These are phyloP conservation scores for Colletotrichum lupini DNA, from an alignment of 2,329 filamentous ascomycete genomes.

Conservation along the genomic window DNA sequence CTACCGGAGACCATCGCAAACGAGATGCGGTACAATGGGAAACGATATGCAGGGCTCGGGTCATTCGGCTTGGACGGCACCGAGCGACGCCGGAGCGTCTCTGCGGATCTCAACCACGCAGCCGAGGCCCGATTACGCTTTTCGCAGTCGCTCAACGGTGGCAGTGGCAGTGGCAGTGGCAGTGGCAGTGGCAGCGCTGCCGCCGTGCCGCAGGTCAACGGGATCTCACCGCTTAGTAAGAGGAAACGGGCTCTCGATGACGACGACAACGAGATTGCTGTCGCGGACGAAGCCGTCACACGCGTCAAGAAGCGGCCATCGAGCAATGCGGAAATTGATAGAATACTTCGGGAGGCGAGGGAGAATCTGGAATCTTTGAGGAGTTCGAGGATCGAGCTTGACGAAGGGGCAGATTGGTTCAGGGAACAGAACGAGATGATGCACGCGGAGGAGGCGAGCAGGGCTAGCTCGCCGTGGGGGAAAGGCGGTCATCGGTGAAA, in stretches of 20 bases:
- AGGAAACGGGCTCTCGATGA: slow-evolving; percentile 39
- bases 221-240: slow-evolving; percentile 37
- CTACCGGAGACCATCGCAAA: slow-evolving; percentile 62
- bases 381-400: slow-evolving; percentile 55
- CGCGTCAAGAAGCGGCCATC: slow-evolving; percentile 41
- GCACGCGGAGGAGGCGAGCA: slow-evolving; percentile 50
- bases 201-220: slow-evolving; percentile 27
- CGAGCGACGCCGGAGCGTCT: slow-evolving; percentile 35
- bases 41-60: slow-evolving; percentile 51
- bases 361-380: slow-evolving; percentile 51
- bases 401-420: slow-evolving; percentile 60
- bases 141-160: slow-evolving; percentile 32
- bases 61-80: slow-evolving; percentile 46
- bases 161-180: slow-evolving; percentile 6
- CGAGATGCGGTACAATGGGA: slow-evolving; percentile 55
- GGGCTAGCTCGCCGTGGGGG: slow-evolving; percentile 49
- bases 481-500: slow-evolving; percentile 34
- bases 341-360: slow-evolving; percentile 54
- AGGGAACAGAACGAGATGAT: slow-evolving; percentile 56
- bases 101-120: slow-evolving; percentile 48
- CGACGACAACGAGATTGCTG: slow-evolving; percentile 29
- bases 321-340: slow-evolving; percentile 46
- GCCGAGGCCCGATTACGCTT: slow-evolving; percentile 34
- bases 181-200: background rate
- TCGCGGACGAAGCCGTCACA: slow-evolving; percentile 23